Conservation (phyloP, 2,329 filamentous ascomycete genomes). For the Endoconidiophora laricicola region DNA sequence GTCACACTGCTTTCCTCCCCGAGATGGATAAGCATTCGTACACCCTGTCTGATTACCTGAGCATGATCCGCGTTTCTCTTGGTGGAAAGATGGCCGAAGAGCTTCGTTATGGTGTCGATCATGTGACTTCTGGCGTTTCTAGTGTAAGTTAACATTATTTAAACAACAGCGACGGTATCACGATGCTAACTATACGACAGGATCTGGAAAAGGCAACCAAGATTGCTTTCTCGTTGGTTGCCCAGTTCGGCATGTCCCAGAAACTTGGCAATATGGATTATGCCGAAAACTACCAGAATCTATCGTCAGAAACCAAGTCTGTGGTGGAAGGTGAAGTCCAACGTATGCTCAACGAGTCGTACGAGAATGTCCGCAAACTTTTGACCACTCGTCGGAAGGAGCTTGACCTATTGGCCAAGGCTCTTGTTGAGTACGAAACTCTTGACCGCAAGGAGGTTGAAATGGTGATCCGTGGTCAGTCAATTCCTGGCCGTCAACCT, state of each 20-base stretch:
- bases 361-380: conserved; percentile 54
- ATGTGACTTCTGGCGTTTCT: conserved; percentile 78
- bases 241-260: conserved; percentile 74
- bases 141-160: conserved; percentile 34
- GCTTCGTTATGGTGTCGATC: conserved; percentile 77
- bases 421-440: conserved; percentile 87
- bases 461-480: conserved; percentile 75
- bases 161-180: not conserved
- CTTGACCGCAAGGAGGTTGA: conserved; percentile 78
- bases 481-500: conserved; percentile 45
- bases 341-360: conserved; percentile 65
- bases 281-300: conserved; percentile 56
- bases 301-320: conserved; percentile 75
- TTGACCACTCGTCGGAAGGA: conserved; percentile 63
- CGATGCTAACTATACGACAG: conserved; percentile 26
- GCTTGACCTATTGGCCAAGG: conserved; percentile 73
- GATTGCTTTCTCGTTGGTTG: conserved; percentile 76
- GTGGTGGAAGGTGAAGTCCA: conserved; percentile 82
- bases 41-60: conserved; percentile 70
- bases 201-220: conserved; percentile 73
- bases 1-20: conserved; percentile 73
- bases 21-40: conserved; percentile 86
- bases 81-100: conserved; percentile 85
- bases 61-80: conserved; percentile 63
- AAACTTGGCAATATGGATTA: conserved; percentile 83